These are phyloP conservation scores for Aegilops tauschii DNA, from an alignment of 176 grass and related monocot genomes.

Conservation along the genomic window DNA sequence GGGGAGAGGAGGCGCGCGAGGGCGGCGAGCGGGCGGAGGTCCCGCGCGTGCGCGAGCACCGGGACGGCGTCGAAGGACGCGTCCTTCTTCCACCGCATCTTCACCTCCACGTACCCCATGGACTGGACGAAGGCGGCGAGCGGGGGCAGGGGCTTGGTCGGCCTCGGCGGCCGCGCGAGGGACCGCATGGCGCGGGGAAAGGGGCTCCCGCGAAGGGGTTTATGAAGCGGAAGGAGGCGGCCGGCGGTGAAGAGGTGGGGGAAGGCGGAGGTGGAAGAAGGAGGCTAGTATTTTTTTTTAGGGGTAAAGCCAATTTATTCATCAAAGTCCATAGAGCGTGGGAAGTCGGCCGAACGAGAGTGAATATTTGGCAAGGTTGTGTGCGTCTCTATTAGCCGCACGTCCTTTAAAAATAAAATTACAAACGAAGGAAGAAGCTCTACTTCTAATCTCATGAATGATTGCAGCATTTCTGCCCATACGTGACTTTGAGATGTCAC, in stretches of 20 bases:
- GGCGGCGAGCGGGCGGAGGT: conserved; percentile 53
- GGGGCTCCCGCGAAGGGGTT: background rate
- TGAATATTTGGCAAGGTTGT: too few relatives aligned
- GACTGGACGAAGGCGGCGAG: conserved; percentile 38
- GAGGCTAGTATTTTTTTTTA: too few relatives aligned
- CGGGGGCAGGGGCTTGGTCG: background rate
- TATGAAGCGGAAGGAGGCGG: background rate
- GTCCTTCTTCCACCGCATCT: conserved; percentile 90
- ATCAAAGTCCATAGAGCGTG: too few relatives aligned
- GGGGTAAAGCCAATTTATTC: too few relatives aligned
- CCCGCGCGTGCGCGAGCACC: conserved; percentile 47
- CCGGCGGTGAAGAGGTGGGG: background rate
- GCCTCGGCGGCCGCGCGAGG: background rate
- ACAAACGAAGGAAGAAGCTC: too few relatives aligned
- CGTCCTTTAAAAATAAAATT: too few relatives aligned
- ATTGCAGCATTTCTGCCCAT: too few relatives aligned
- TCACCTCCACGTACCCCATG: conserved; percentile 59
- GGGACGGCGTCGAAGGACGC: conserved; percentile 51
- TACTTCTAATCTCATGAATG: too few relatives aligned
- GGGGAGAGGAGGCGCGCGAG: conserved; percentile 49
- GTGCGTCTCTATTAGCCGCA: too few relatives aligned
- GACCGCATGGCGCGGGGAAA: conserved; percentile 11
- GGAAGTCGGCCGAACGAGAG: too few relatives aligned
- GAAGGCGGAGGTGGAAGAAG: background rate
- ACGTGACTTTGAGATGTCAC: too few relatives aligned